phyloP scores from a whole-genome alignment of 768 basidiomycete genomes.

The Coprinopsis sp. region DNA sequence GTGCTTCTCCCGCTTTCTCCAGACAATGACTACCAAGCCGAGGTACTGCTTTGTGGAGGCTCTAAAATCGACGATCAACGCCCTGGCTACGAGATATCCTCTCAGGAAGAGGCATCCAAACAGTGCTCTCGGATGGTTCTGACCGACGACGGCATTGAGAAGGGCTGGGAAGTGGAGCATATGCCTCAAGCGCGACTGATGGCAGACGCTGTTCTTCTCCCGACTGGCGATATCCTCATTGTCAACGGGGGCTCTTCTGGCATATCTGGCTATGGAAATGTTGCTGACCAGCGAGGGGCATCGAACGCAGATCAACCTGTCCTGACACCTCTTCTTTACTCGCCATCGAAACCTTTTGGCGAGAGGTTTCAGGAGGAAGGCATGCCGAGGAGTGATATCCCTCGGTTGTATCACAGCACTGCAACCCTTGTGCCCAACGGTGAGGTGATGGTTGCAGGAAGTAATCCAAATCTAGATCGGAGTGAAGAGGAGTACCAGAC shows the following conservation, averaged over 20 bases:
- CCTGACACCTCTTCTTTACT: slow-evolving; percentile 65
- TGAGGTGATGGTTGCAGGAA: slow-evolving; percentile 74
- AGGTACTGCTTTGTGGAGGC: slow-evolving; percentile 75
- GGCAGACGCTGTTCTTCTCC: slow-evolving; percentile 78
- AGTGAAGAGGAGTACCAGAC: slow-evolving; percentile 72
- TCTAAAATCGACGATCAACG: slow-evolving; percentile 59
- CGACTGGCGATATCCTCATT: slow-evolving; percentile 68
- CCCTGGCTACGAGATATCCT: slow-evolving; percentile 59
- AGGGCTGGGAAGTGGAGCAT: slow-evolving; percentile 70
- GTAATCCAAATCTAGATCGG: slow-evolving; percentile 79
- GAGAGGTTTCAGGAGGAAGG: slow-evolving; percentile 54
- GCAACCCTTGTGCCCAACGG: slow-evolving; percentile 73
- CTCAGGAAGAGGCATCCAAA: slow-evolving; percentile 65
- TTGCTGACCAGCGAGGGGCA: slow-evolving; percentile 58
- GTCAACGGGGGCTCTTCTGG: slow-evolving; percentile 74
- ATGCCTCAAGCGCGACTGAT: slow-evolving; percentile 74
- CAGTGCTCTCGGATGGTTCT: slow-evolving; percentile 72
- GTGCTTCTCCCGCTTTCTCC: slow-evolving; percentile 69
- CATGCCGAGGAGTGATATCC: slow-evolving; percentile 62
- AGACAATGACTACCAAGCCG: slow-evolving; percentile 57
- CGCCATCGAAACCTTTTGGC: slow-evolving; percentile 48
- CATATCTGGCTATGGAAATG: slow-evolving; percentile 77
- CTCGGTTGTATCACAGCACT: slow-evolving; percentile 79
- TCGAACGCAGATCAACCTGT: slow-evolving; percentile 79
- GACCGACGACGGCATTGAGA: slow-evolving; percentile 55